A percentile compares a stretch with the other conserved stretches of the same genome.
Conservation (phyloP, 2,329 filamentous ascomycete genomes). For the Verticillium klebahnii region DNA sequence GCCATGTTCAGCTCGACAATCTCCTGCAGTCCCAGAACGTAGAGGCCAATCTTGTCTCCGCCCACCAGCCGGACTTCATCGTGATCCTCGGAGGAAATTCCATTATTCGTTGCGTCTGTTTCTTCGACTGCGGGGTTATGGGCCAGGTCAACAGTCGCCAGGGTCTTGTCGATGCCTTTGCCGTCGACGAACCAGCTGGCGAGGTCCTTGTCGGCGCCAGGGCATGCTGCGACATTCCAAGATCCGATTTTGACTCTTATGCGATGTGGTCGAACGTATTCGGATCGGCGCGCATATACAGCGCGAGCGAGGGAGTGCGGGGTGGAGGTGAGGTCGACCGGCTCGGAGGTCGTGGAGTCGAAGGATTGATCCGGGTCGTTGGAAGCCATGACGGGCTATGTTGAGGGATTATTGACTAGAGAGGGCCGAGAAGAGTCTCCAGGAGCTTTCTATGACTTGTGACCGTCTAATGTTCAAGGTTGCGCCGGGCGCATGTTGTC, state of each 20-base stretch:
- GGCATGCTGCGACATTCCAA: slow-evolving; percentile 88
- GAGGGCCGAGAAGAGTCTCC: neutral
- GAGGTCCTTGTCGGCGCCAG: slow-evolving; percentile 83
- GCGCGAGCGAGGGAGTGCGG: slow-evolving; percentile 58
- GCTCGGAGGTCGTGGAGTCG: slow-evolving; percentile 32
- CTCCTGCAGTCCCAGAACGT: slow-evolving; percentile 88
- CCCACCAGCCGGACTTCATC: slow-evolving; percentile 42
- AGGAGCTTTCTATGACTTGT: neutral
- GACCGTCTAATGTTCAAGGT: neutral
- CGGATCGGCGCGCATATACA: slow-evolving; percentile 67
- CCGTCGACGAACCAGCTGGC: slow-evolving; percentile 83
- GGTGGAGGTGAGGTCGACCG: slow-evolving; percentile 38
- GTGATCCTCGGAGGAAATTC: slow-evolving; percentile 18
- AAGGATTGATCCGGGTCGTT: slow-evolving; percentile 14
- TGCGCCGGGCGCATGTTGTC: neutral
- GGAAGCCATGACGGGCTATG: neutral
- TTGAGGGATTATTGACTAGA: neutral
- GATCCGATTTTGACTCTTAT: slow-evolving; percentile 86
- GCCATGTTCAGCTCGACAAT: slow-evolving; percentile 81
- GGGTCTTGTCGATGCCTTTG: slow-evolving; percentile 60
- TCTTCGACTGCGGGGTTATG: slow-evolving; percentile 30
- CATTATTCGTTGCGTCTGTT: slow-evolving; percentile 20
- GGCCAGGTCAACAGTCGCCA: slow-evolving; percentile 50
- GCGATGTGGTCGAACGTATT: slow-evolving; percentile 71
- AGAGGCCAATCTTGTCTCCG: slow-evolving; percentile 74